phyloP scores from a whole-genome alignment of 1,284 basidiomycete genomes.

The Ganoderma sinense region DNA sequence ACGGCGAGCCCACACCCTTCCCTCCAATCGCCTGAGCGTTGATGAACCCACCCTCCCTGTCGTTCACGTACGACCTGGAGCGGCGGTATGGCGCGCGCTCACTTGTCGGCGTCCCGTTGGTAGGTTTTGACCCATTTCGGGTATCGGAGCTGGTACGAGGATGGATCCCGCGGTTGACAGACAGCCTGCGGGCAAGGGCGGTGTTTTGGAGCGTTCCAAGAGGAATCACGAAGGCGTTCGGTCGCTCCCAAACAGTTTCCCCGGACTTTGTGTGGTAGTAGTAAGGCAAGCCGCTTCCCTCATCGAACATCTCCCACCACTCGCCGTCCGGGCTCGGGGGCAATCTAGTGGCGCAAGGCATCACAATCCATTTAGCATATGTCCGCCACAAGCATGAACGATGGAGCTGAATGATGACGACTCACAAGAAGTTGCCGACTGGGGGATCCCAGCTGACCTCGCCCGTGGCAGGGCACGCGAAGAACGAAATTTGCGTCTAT shows the following conservation, averaged over 20 bases:
- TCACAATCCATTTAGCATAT: background rate
- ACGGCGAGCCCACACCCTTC: slow-evolving; percentile 6
- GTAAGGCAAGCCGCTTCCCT: slow-evolving; percentile 83
- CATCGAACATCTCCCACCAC: slow-evolving; percentile 95
- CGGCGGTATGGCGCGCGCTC: slow-evolving; percentile 39
- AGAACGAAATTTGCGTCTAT: slow-evolving; percentile 86
- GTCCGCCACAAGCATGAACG: background rate
- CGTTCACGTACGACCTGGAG: slow-evolving; percentile 36
- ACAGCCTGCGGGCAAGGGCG: slow-evolving; percentile 72
- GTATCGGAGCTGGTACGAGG: slow-evolving; percentile 8
- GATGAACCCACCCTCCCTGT: slow-evolving; percentile 25
- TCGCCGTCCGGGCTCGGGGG: slow-evolving; percentile 88
- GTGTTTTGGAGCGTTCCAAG: slow-evolving; percentile 89
- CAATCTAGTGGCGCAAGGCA: slow-evolving; percentile 54
- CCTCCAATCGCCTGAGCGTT: slow-evolving; percentile 11
- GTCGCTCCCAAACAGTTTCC: slow-evolving; percentile 90
- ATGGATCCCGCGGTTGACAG: slow-evolving; percentile 34
- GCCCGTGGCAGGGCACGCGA: slow-evolving; percentile 91
- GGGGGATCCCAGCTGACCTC: slow-evolving; percentile 94
- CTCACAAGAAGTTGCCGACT: slow-evolving; percentile 86
- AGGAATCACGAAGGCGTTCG: slow-evolving; percentile 88
- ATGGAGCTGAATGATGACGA: slow-evolving; percentile 12
- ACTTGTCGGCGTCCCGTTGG: slow-evolving; percentile 36
- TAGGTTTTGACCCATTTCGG: slow-evolving; percentile 30
- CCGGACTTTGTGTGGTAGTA: slow-evolving; percentile 92